A percentile compares a stretch with the other conserved stretches of the same genome.
phyloP scores from a whole-genome alignment of 306 rosid species.

The Elaeagnus macrophylla region DNA sequence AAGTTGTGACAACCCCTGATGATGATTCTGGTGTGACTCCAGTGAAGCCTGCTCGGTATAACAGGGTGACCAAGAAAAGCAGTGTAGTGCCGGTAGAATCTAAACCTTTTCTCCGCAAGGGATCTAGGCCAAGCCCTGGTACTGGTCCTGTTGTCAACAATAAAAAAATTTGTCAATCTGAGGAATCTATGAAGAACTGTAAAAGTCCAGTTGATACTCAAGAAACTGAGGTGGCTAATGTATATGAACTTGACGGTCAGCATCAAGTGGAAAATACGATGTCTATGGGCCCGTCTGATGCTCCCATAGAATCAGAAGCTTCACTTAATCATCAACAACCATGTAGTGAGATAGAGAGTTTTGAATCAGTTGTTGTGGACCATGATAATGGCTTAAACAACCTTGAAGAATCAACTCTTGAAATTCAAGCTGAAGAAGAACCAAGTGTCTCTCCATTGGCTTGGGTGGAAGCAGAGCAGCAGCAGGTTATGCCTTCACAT shows the following conservation, averaged over 20 bases:
- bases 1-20: slow-evolving; percentile 35
- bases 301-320: slow-evolving; percentile 37
- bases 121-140: slow-evolving; percentile 50
- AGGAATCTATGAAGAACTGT: slow-evolving; percentile 35
- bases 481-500: slow-evolving; percentile 40
- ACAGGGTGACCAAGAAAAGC: slow-evolving; percentile 73
- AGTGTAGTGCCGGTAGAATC: slow-evolving; percentile 91
- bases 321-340: slow-evolving; percentile 34
- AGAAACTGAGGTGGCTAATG: slow-evolving; percentile 42
- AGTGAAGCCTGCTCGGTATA: slow-evolving; percentile 31
- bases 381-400: slow-evolving; percentile 29
- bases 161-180: slow-evolving; percentile 30
- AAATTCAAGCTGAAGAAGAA: slow-evolving; percentile 58
- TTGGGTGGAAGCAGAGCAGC: slow-evolving; percentile 90
- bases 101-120: slow-evolving; percentile 78
- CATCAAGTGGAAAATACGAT: slow-evolving; percentile 40
- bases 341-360: slow-evolving; percentile 32
- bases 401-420: slow-evolving; percentile 37
- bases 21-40: slow-evolving; percentile 31
- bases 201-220: slow-evolving; percentile 36
- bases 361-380: slow-evolving; percentile 34
- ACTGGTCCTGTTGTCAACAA: slow-evolving; percentile 42
- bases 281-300: slow-evolving; percentile 28
- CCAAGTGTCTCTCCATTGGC: slow-evolving; percentile 63
- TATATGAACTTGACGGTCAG: slow-evolving; percentile 44